Percentiles rank a stretch among this genome's conserved stretches.
phyloP scores from a whole-genome alignment of 208 protist species.

The Polymyxa betae region DNA sequence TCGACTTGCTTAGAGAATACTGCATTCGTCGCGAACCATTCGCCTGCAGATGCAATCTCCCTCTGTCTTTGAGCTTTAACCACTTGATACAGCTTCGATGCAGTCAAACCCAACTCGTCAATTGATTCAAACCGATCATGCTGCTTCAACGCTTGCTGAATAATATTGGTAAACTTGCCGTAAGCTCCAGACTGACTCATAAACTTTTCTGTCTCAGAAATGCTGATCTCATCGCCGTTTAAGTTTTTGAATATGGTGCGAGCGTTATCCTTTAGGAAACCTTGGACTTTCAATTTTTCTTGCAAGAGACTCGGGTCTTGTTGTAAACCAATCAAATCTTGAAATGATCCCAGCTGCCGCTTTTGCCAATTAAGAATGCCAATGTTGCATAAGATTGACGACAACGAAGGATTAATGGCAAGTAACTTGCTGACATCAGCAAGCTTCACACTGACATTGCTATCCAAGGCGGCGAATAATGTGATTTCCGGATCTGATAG shows the following conservation, averaged over 20 bases:
- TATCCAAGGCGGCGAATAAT: slow-evolving; percentile 2
- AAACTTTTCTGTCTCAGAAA: background rate
- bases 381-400: slow-evolving; percentile 42
- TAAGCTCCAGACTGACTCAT: background rate
- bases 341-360: background rate
- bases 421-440: background rate
- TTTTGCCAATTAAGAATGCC: background rate
- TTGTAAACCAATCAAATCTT: background rate
- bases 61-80: background rate
- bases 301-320: background rate
- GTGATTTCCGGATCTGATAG: background rate
- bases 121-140: background rate
- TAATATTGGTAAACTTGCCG: background rate
- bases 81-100: background rate
- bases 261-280: background rate
- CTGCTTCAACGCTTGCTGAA: background rate
- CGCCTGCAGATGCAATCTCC: background rate
- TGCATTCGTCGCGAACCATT: background rate
- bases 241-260: background rate
- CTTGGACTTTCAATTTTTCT: background rate
- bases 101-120: background rate
- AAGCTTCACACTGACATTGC: slow-evolving; percentile 4
- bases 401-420: background rate
- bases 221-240: background rate
- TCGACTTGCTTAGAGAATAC: slow-evolving; percentile 1